Base-by-base conservation (phyloP, 1,139 yeast species). In the Hansenula anomala region DNA sequence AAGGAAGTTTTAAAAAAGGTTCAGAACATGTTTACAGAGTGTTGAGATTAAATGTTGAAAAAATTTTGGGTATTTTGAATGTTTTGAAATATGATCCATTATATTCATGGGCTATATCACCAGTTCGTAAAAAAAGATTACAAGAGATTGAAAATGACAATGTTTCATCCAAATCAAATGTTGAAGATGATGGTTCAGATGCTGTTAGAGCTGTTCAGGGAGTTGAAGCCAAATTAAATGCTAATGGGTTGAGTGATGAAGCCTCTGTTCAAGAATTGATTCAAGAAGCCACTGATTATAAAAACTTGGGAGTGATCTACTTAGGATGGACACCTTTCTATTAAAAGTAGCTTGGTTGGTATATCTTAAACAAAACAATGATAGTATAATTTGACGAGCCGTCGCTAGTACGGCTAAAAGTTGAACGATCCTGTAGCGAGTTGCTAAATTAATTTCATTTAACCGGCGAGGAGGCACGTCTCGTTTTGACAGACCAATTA, bases 71-170 rank as follows among this genome's bases (percentile, higher is more conserved):
- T 19, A 86, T 94, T 36, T 64, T 94, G 42, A 94, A 90, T 54
- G 95, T 92, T 9, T 64, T 94, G 47, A 70, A 84, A 49, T 88
- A 94, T 74, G 98, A 94, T 69, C 97, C 98, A 0, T 69, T 94
- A 41, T 90, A 90, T 54, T 75, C 86, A 2, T 92, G 98, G 98
- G 78, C 82, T 1, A 67, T 87, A 33, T 83, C 95, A 0, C 92
- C 94, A 0, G 59, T 84, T 13, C 58, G 82, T 41, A 76, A 70
- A 55, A 72, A 71, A 46, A 75, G 71, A 46, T 53, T 82, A 16
- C 88, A 82, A 52, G 73, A 67, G 28, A 40, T 42, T 7, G 60
- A 56, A 15, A 49, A 51, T 3, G 36, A 36, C 17, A 56, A 19
- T 17, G 24, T 23, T 6, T 23, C 34, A 20, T 32, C 34, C 9